These are phyloP conservation scores for Chytriomyces sp. DNA, from an alignment of 192 early-diverging fungal genomes.

Conservation along the genomic window DNA sequence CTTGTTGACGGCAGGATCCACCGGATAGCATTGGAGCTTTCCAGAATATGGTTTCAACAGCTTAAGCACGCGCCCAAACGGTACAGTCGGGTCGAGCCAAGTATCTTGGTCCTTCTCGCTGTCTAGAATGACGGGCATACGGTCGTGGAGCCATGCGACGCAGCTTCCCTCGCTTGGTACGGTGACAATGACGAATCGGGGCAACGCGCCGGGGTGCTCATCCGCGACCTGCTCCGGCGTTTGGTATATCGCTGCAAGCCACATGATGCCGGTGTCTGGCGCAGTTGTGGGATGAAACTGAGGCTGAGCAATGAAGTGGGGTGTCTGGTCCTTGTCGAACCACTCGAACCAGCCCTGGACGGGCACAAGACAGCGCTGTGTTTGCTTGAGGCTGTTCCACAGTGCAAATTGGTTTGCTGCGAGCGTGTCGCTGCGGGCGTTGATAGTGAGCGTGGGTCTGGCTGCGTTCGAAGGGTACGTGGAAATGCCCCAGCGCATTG, in stretches of 20 bases:
- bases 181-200: slow-evolving; percentile 53
- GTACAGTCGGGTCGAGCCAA: slow-evolving; percentile 42
- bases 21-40: slow-evolving; percentile 33
- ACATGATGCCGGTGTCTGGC: slow-evolving; percentile 26
- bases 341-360: slow-evolving; percentile 54
- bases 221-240: slow-evolving; percentile 67
- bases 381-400: slow-evolving; percentile 37
- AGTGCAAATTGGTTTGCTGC: background rate
- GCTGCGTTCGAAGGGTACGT: background rate
- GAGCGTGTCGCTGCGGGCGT: slow-evolving; percentile 49
- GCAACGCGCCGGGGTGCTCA: slow-evolving; percentile 1
- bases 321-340: slow-evolving; percentile 29
- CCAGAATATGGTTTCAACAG: slow-evolving; percentile 40
- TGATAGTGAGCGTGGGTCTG: slow-evolving; percentile 33
- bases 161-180: slow-evolving; percentile 50
- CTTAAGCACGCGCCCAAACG: slow-evolving; percentile 29
- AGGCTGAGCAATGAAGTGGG: slow-evolving; percentile 31
- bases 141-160: slow-evolving; percentile 56
- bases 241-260: slow-evolving; percentile 53
- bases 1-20: slow-evolving; percentile 9
- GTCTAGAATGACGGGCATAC: slow-evolving; percentile 47
- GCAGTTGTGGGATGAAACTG: background rate
- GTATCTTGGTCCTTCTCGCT: slow-evolving; percentile 36
- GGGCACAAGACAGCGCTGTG: slow-evolving; percentile 46
- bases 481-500: slow-evolving; percentile 15